A percentile compares a stretch with the other conserved stretches of the same genome.
Evolutionary conservation across 352 stramenopile species (phyloP).

Genomic region (Phytophthora uliginosa): DNA sequence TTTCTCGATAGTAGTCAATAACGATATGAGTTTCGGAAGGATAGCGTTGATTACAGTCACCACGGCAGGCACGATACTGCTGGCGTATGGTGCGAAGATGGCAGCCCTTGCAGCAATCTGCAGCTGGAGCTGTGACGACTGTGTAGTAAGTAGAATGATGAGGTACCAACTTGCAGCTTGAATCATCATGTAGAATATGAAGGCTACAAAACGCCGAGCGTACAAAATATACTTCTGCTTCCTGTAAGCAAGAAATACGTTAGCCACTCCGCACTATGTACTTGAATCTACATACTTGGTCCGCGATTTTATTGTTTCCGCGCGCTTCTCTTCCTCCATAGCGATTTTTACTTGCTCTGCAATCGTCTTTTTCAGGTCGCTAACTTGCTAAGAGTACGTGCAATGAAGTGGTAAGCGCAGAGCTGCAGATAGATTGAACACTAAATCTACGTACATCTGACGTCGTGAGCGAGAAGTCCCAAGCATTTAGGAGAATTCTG

Average conservation of each 20-base stretch:
- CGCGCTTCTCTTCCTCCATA: slow-evolving; percentile 65
- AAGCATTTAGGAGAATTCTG: slow-evolving; percentile 75
- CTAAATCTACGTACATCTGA: slow-evolving; percentile 42
- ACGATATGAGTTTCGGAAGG: slow-evolving; percentile 69
- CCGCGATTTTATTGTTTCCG: slow-evolving; percentile 55
- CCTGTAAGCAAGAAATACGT: slow-evolving; percentile 17
- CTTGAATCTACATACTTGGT: slow-evolving; percentile 45
- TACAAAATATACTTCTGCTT: slow-evolving; percentile 74
- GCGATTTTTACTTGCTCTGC: slow-evolving; percentile 68
- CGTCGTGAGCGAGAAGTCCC: slow-evolving; percentile 69
- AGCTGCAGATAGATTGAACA: background rate
- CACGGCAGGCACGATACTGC: slow-evolving; percentile 72
- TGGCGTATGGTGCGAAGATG: slow-evolving; percentile 64
- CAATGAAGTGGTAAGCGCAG: slow-evolving; percentile 3
- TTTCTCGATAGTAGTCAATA: slow-evolving; percentile 75
- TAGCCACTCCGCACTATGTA: background rate
- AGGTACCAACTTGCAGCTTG: slow-evolving; percentile 76
- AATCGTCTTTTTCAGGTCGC: slow-evolving; percentile 66
- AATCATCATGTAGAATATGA: slow-evolving; percentile 71
- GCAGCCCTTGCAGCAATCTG: slow-evolving; percentile 49
- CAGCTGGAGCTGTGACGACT: slow-evolving; percentile 68
- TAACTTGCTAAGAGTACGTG: slow-evolving; percentile 51
- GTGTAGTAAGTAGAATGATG: slow-evolving; percentile 80
- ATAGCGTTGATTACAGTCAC: slow-evolving; percentile 84
- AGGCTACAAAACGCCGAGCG: slow-evolving; percentile 48